phyloP scores from a whole-genome alignment of 1,284 basidiomycete species.

The Entoloma clypeatum region DNA sequence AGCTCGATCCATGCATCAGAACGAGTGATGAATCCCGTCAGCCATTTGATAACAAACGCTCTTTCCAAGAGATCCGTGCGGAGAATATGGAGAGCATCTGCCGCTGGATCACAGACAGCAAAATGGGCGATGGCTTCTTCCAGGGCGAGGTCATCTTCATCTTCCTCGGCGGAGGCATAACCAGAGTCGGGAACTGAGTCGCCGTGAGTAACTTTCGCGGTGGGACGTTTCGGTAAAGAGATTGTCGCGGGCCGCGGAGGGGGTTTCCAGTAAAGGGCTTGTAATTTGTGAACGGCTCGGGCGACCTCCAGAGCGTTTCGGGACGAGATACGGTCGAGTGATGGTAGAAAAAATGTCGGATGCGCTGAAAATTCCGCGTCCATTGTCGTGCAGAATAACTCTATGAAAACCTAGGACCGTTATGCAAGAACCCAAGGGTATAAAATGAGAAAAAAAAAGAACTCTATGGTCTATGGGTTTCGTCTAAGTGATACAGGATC shows the following conservation, averaged over 20 bases:
- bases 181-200: conserved; percentile 50
- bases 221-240: conserved; percentile 20
- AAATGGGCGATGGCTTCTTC: conserved; percentile 22
- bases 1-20: conserved; percentile 48
- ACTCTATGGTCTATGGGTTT: conserved; percentile 19
- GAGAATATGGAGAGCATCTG: conserved; percentile 30
- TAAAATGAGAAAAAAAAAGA: conserved; percentile 6
- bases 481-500: conserved; percentile 25
- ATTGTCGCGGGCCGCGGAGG: conserved; percentile 18
- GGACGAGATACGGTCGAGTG: conserved; percentile 38
- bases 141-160: conserved; percentile 32
- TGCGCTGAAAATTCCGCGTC: conserved; percentile 15
- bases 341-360: conserved; percentile 46
- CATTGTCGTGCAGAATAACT: conserved; percentile 13
- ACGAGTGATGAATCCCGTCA: conserved; percentile 60
- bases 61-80: conserved; percentile 51
- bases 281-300: conserved; percentile 38
- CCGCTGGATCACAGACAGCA: conserved; percentile 42
- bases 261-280: conserved; percentile 38
- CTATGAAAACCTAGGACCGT: conserved; percentile 9
- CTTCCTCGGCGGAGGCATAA: conserved; percentile 61
- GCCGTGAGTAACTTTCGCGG: conserved; percentile 29
- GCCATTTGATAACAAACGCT: conserved; percentile 52
- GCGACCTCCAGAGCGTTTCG: conserved; percentile 32
- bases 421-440: conserved; percentile 1